These are phyloP conservation scores for Dioszegia crocea DNA, from an alignment of 768 basidiomycete species.

Conservation along the genomic window DNA sequence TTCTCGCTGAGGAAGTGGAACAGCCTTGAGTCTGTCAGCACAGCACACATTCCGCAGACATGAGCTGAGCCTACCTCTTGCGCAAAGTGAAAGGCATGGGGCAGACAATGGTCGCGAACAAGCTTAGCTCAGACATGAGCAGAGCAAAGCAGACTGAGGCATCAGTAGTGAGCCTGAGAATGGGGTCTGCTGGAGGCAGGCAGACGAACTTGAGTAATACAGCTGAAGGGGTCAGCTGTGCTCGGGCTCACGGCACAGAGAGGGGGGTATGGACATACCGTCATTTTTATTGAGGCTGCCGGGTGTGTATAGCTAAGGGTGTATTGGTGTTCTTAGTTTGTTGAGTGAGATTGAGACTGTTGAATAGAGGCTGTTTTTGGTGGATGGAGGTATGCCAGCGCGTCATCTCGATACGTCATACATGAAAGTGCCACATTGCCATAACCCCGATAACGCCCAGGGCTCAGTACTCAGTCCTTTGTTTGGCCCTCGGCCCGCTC, in stretches of 20 bases:
- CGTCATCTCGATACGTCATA: too few species aligned
- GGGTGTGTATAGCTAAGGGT: not conserved
- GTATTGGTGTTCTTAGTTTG: not conserved
- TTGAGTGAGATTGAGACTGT: not conserved
- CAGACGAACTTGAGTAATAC: constrained; percentile 34
- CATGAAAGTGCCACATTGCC: not conserved
- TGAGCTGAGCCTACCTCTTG: constrained; percentile 42
- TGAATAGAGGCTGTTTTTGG: not conserved
- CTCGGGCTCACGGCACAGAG: not conserved
- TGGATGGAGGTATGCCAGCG: not conserved
- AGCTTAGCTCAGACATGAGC: constrained; percentile 59
- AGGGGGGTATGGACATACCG: constrained; percentile 4
- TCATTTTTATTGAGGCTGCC: constrained; percentile 8
- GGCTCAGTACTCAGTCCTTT: too few species aligned
- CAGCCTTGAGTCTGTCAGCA: constrained; percentile 24
- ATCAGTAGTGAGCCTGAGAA: not conserved
- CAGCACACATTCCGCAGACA: not conserved
- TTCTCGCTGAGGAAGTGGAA: constrained; percentile 56
- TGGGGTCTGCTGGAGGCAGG: not conserved
- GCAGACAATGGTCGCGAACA: constrained; percentile 47
- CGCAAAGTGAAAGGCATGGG: constrained; percentile 74
- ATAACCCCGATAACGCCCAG: not conserved
- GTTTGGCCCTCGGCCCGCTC: too few species aligned
- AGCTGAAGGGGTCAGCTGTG: constrained; percentile 25
- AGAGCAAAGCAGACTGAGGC: constrained; percentile 65